Base-by-base conservation (phyloP, 2,329 filamentous ascomycete genomes). In the Hortaea sp. region DNA sequence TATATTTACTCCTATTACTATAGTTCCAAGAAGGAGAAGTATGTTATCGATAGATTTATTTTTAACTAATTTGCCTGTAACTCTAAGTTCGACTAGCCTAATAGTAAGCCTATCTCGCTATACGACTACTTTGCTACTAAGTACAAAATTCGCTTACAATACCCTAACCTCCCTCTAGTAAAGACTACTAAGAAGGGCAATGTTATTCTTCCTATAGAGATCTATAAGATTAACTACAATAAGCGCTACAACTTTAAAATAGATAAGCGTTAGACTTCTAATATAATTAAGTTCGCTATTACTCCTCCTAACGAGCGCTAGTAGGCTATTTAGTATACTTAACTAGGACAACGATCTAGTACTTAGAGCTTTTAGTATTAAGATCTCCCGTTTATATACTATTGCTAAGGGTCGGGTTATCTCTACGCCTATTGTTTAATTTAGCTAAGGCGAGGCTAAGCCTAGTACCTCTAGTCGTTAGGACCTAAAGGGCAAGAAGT, bases 241-340 rank as follows among this genome's bases (percentile, higher is more conserved):
- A 76, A 81, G 61, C 73, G 75, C 2, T 81, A 78, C 56, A 69
- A 67, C 3, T 74, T 66, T 60, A 82, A 82, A 64, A 62, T 81
- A 40, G 73, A 73, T 43, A 76, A 80, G 45, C 58, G 60, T 0
- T 73, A 94, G 68, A 95, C 90, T 0, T 70, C 82, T 0, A 68
- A 76, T 5, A 98, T 98, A 92, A 95, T 98, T 70, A 90, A 85
- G 64, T 88, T 90, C 57, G 89, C 90, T 0, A 90, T 95, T 4
- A 87, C 84, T 5, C 76, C 82, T 1, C 92, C 92, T 0, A 62
- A 64, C 0, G 63, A 80, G 29, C 85, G 92, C n/a, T 77, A 79
- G 53, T 56, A 63, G 0, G 78, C 84, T 13, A 88, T 97, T 55
- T 6, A 60, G 68, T 0, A 76, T 84, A 53, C 72, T 90, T 0